phyloP scores from a whole-genome alignment of 2,329 filamentous ascomycete species.

The Fusarium sp. region DNA sequence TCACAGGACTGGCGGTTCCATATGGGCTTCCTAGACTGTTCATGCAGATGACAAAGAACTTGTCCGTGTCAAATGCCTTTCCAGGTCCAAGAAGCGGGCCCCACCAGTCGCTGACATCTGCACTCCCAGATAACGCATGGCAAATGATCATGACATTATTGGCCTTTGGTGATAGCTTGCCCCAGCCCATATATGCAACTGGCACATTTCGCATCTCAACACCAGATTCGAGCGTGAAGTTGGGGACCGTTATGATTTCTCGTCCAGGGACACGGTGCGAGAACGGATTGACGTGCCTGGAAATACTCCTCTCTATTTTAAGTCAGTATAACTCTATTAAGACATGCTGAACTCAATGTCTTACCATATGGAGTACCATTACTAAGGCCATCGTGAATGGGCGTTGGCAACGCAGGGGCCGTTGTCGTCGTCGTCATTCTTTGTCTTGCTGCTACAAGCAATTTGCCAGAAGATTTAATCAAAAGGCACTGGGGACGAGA shows the following conservation, averaged over 20 bases:
- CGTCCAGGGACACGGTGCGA: background rate
- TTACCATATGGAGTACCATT: fast-evolving
- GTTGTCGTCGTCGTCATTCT: background rate
- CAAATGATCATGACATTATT: background rate
- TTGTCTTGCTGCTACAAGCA: background rate
- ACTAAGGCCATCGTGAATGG: background rate
- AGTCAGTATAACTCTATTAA: background rate
- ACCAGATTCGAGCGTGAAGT: background rate
- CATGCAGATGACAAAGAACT: background rate
- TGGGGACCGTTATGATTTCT: background rate
- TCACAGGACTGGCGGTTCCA: background rate
- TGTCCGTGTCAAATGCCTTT: background rate
- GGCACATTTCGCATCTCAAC: background rate
- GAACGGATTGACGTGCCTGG: background rate
- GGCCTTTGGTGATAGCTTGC: background rate
- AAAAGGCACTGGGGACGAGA: background rate
- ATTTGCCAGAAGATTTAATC: background rate
- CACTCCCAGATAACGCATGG: background rate
- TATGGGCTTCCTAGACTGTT: background rate
- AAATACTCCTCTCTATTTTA: background rate
- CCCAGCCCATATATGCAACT: background rate
- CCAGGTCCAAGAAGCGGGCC: background rate
- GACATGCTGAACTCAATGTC: background rate
- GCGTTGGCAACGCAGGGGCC: background rate
- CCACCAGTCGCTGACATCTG: background rate